Evolutionary conservation across 2,329 filamentous ascomycete genomes (phyloP).

Genomic region (Lachnellula subtilissima): DNA sequence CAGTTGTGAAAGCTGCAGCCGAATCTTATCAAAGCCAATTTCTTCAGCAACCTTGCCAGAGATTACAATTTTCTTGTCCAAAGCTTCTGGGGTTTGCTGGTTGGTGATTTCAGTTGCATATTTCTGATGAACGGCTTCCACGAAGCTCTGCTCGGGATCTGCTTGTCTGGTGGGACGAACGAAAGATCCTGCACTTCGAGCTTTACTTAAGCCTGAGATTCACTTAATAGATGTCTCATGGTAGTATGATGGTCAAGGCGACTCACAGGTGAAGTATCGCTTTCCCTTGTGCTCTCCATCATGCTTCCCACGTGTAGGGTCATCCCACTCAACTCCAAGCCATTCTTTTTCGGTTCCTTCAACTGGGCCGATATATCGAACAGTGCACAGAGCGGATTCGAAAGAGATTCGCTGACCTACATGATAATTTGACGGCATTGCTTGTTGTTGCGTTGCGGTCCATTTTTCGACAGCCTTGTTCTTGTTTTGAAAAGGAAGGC

Average conservation of each 20-base stretch:
- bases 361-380: conserved; percentile 77
- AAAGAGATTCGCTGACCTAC: conserved; percentile 77
- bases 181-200: conserved; percentile 76
- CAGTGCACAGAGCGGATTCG: conserved; percentile 71
- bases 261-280: conserved; percentile 77
- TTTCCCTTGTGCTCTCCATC: conserved; percentile 74
- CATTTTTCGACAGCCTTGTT: conserved; percentile 12
- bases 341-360: conserved; percentile 72
- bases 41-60: conserved; percentile 86
- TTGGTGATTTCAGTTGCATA: conserved; percentile 61
- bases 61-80: conserved; percentile 55
- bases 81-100: conserved; percentile 25
- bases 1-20: conserved; percentile 70
- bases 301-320: conserved; percentile 80
- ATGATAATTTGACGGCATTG: conserved; percentile 32
- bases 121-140: conserved; percentile 76
- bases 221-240: background rate
- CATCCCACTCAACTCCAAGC: conserved; percentile 97
- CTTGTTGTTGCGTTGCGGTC: conserved; percentile 6
- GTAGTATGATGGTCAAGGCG: background rate
- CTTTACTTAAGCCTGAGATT: conserved; percentile 50
- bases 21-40: conserved; percentile 91
- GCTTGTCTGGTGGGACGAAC: conserved; percentile 69
- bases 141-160: conserved; percentile 66
- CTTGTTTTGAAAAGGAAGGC: conserved; percentile 17